Base-by-base conservation (phyloP, 768 basidiomycete genomes). In the Psilocybe cyanescens region DNA sequence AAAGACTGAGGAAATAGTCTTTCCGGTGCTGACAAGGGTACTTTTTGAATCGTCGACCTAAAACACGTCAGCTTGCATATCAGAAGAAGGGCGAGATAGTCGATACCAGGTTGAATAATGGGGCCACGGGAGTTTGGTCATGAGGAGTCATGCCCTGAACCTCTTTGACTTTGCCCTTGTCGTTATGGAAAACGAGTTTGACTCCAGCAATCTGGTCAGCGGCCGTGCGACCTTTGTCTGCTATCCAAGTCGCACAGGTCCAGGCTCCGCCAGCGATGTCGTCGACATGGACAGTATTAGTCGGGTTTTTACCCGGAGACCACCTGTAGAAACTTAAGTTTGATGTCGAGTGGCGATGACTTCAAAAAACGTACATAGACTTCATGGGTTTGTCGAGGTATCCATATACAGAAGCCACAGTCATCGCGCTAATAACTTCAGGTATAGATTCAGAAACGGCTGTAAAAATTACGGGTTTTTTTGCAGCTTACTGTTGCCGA, bases 341-440 rank as follows among this genome's bases (percentile, higher is more conserved):
- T 56, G 61, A 24, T 41, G 41, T 28, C 44, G 28, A 57, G 9
- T 59, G 39, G 12, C 58, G 24, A 24, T 24, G 30, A 57, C 12
- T 51, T 46, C 51, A 9, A 28, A 33, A 19, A 45, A 67, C 88
- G 65, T 67, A 94, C 91, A 94, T 79, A 8, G 87, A 90, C 72
- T 91, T 93, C 88, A 95, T 91, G 1, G 92, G 91, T 66, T 91
- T 88, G 70, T 92, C 86, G 73, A 92, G 78, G 70, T 91, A 86
- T 4, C 91, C 91, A 72, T 95, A 95, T 30, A 94, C 87, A 11
- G 90, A 84, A 8, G 86, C 89, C 11, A 94, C 87, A 1, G 88
- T 89, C 48, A 92, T 86, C 45, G 84, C 86, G 8, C 88, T 82
- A 17, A 89, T 79, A 64, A 91, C 91, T 92, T 19, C 29, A 47